A percentile compares a stretch with the other conserved stretches of the same genome.
These are phyloP conservation scores for Cyberlindnera xylosilytica DNA, from an alignment of 805 yeast species.

Conservation along the genomic window DNA sequence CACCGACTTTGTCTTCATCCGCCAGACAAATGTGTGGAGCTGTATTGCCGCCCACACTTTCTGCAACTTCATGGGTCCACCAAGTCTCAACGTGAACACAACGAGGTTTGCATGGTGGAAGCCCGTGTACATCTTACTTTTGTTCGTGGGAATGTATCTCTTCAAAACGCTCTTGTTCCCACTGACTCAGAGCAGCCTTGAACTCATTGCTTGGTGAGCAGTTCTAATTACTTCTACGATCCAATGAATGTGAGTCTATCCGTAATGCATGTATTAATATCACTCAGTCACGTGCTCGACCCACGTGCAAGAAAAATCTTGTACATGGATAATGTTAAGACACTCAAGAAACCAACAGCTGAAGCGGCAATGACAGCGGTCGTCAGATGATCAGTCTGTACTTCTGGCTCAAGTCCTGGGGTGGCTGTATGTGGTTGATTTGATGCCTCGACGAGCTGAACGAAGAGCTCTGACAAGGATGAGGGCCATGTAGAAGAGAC, in stretches of 20 bases:
- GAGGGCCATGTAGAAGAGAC: conserved; percentile 89
- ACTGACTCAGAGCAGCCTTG: conserved; percentile 4
- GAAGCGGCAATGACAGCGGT: conserved; percentile 59
- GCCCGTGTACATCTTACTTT: conserved; percentile 35
- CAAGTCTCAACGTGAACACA: conserved; percentile 31
- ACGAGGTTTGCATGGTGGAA: conserved; percentile 28
- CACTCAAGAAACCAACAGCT: conserved; percentile 62
- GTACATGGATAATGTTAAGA: conserved; percentile 64
- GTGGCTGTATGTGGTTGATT: conserved; percentile 74
- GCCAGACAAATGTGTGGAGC: conserved; percentile 52
- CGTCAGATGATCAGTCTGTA: conserved; percentile 47
- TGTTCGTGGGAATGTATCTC: conserved; percentile 40
- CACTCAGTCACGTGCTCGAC: background rate
- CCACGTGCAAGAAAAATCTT: conserved; percentile 31
- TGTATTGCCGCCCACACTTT: conserved; percentile 56
- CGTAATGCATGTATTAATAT: background rate
- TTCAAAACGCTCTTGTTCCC: conserved; percentile 33
- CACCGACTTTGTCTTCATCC: conserved; percentile 54
- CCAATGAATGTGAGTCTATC: too few species aligned
- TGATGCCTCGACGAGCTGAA: conserved; percentile 87
- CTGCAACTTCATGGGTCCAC: conserved; percentile 74
- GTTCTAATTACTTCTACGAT: too few species aligned
- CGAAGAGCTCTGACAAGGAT: conserved; percentile 78
- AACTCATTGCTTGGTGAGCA: background rate
- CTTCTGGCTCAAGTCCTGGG: conserved; percentile 69